Base-by-base conservation (phyloP, 805 yeast genomes). In the Saccharomycopsis babjevae region DNA sequence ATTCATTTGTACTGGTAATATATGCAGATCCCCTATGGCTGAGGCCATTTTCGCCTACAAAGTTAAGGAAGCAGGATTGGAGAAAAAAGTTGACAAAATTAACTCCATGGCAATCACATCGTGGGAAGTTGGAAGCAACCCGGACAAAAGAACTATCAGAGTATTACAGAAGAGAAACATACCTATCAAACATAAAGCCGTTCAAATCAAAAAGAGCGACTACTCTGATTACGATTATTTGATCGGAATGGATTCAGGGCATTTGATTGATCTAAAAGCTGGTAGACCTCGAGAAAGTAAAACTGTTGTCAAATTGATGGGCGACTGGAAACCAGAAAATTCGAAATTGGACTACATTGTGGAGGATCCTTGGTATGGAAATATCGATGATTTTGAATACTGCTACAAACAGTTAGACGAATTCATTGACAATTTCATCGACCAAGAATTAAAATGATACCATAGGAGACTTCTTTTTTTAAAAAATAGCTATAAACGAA, bases 11-110 rank as follows among this genome's bases (percentile, higher is more conserved):
- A 61, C 63, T 2, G 63, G 63, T 30, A 61, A 61, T 56, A 61
- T 61, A n/a, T 61, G 63, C 54, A 60, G 63, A 34, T 61, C 63
- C 4, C 57, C 63, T 10, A 61, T 61, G 63, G 63, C 63, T 6
- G 63, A 61, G 40, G 62, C 58, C 15, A 34, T 61, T 28, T 61
- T 61, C 32, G 60, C 63, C 28, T 50, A 61, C 39, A 61, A 61
- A 50, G 39, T 61, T 32, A 57, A 58, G 22, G 50, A 54, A 32
- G 16, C 40, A 20, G 57, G 57, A 3, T 43, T 61, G 11, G 54
- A 22, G 5, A 10, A 42, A 15, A n/a, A 50, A 20, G 57, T 61
- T 32, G 58, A 58, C 16, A 39, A 57, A 25, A 58, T 61, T 30
- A 60, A 61, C 39, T 61, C 63, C 34, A 58, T 61, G 39, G 63